Base-by-base conservation (phyloP, 176 grass and related monocot species). In the Olyra latifolia region DNA sequence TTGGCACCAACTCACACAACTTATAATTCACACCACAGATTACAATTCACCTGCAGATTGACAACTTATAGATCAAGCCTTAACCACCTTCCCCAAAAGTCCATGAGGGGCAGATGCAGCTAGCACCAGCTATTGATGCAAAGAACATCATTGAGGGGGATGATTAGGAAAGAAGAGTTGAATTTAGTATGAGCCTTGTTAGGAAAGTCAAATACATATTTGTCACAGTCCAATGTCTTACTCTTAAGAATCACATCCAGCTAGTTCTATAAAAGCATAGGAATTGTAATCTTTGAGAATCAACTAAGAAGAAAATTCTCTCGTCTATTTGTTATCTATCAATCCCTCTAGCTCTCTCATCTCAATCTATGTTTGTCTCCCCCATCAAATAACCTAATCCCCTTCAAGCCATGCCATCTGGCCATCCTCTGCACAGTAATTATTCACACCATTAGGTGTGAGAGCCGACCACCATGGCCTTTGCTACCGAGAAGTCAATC, bases 1-100 rank as follows among this genome's bases (percentile, higher is more conserved):
- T 39, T 71, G 45, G 63, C 46, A 62, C 64, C 53, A 82, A 82
- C 29, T 56, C 54, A 24, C 54, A 23, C 54, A 23, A 11, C 54
- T 23, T 23, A 54, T n/a, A 35, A 35, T 35, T 35, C 32, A 35
- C 32, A 35, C 32, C 5, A 4, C 32, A 35, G 32, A 35, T 35
- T 35, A 35, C 53, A 19, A 56, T 23, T 24, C 54, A 23, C n/a
- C 9, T 56, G 54, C n/a, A 56, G 54, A 23, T 56, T 23, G 22
- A 24, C 54, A 20, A 56, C 54, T 55, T 9, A 55, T 55, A 55
- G 20, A 0, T 23, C 8, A 1, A 55, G 53, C 22, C n/a, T 55
- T 55, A 8, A 55, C 53, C 20, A 23, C 53, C 10, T n/a, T 23
- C 2, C 19, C 7, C 19, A 54, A 54, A 8, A n/a, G 19, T 54